These are phyloP conservation scores for Persicaria tinctoria DNA, from an alignment of 148 eudicot genomes.

Conservation along the genomic window DNA sequence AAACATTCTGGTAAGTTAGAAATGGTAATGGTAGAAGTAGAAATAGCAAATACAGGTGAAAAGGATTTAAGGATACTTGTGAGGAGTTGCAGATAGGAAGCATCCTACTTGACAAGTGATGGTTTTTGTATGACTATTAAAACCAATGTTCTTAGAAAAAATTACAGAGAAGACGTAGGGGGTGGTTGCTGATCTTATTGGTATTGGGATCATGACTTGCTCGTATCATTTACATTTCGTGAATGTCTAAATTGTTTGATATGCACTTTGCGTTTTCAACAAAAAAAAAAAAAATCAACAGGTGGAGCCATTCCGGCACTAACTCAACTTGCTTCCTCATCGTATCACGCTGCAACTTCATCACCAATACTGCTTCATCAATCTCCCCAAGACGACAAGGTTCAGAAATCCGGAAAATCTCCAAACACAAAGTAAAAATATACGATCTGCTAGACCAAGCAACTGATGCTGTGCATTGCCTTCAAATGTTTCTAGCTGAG, in stretches of 20 bases:
- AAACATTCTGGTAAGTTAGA: no score
- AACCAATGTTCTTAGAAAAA: background rate
- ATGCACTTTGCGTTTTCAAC: background rate
- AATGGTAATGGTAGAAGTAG: background rate
- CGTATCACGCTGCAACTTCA: slow-evolving; percentile 30
- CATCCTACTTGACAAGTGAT: no score
- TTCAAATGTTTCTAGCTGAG: background rate
- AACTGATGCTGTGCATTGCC: background rate
- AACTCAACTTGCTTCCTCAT: slow-evolving; percentile 37
- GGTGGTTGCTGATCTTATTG: no score
- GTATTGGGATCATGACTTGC: no score
- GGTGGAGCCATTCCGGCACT: slow-evolving; percentile 34
- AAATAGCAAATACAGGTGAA: background rate
- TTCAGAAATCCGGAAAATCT: slow-evolving; percentile 28
- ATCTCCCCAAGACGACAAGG: slow-evolving; percentile 25
- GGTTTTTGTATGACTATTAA: background rate
- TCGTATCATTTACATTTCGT: background rate
- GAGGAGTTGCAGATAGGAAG: no score
- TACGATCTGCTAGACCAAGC: background rate
- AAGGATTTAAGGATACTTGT: no score
- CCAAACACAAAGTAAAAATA: background rate
- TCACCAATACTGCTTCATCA: slow-evolving; percentile 20
- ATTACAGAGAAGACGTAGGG: background rate
- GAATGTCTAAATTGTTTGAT: background rate
- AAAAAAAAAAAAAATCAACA: background rate